Evolutionary conservation across 768 basidiomycete species (phyloP).

Genomic region (Polyporus arcularius): DNA sequence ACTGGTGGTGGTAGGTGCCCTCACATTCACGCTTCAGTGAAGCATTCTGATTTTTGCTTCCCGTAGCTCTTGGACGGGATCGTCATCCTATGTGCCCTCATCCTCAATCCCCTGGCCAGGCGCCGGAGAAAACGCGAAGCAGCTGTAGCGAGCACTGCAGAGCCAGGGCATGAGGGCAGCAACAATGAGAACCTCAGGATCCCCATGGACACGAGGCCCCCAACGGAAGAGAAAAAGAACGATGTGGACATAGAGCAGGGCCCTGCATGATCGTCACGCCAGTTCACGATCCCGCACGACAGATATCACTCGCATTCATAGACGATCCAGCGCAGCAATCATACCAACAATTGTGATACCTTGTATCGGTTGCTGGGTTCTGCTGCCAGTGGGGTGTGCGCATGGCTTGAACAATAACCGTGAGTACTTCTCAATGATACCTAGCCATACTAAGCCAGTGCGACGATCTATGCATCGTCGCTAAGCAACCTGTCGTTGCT

Average conservation of each 20-base stretch:
- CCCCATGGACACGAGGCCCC: not conserved
- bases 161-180: not conserved
- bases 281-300: not conserved
- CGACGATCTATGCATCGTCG: too few relatives aligned
- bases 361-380: too few relatives aligned
- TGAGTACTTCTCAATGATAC: too few relatives aligned
- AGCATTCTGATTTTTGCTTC: not conserved
- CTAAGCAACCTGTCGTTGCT: too few relatives aligned
- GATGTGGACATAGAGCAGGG: conserved; percentile 4
- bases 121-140: conserved; percentile 34
- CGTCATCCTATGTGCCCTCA: conserved; percentile 59
- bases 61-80: conserved; percentile 62
- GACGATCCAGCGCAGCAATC: not conserved
- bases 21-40: not conserved
- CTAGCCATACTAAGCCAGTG: too few relatives aligned
- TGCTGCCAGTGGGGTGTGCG: too few relatives aligned
- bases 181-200: not conserved
- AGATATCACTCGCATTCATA: not conserved
- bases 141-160: not conserved
- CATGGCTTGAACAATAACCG: too few relatives aligned
- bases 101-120: conserved; percentile 63
- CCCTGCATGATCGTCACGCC: not conserved
- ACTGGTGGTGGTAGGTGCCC: conserved; percentile 48
- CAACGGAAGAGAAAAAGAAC: not conserved
- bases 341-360: too few relatives aligned